A percentile compares a stretch with the other conserved stretches of the same genome.
Conservation (phyloP, 495 filamentous ascomycete species). For the Neurospora sp. region DNA sequence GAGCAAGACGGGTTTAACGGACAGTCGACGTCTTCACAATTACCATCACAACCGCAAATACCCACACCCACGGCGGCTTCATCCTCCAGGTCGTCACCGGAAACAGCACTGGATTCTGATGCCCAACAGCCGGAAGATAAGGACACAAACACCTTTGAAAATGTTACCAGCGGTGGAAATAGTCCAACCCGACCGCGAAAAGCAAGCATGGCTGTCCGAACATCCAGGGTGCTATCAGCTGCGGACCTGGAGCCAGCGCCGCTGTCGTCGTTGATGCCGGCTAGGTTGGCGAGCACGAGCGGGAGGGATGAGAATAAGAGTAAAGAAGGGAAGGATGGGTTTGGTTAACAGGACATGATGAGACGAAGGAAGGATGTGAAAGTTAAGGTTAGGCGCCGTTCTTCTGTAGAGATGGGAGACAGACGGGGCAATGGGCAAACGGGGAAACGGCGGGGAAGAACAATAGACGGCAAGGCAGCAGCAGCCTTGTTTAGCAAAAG, state of each 20-base stretch:
- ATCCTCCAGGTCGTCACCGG: background rate
- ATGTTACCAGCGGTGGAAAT: constrained; percentile 13
- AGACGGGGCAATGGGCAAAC: background rate
- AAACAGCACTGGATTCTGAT: background rate
- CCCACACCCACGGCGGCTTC: background rate
- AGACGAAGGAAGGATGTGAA: background rate
- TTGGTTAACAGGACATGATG: background rate
- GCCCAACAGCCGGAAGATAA: constrained; percentile 14
- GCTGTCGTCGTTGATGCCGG: constrained; percentile 17
- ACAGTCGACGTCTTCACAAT: background rate
- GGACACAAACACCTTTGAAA: constrained; percentile 20
- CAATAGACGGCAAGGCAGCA: background rate
- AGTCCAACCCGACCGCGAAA: background rate
- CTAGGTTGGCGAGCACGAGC: background rate
- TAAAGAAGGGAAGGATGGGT: background rate
- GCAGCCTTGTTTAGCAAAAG: background rate
- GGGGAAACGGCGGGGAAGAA: background rate
- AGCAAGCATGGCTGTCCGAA: background rate
- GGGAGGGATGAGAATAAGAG: background rate
- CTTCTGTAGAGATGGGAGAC: background rate
- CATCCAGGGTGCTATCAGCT: background rate
- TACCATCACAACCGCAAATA: background rate
- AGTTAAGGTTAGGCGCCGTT: background rate
- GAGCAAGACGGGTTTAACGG: background rate
- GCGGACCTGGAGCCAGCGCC: constrained; percentile 18